phyloP scores from a whole-genome alignment of 202 grass and related monocot genomes.

The Alloteropsis angusta region DNA sequence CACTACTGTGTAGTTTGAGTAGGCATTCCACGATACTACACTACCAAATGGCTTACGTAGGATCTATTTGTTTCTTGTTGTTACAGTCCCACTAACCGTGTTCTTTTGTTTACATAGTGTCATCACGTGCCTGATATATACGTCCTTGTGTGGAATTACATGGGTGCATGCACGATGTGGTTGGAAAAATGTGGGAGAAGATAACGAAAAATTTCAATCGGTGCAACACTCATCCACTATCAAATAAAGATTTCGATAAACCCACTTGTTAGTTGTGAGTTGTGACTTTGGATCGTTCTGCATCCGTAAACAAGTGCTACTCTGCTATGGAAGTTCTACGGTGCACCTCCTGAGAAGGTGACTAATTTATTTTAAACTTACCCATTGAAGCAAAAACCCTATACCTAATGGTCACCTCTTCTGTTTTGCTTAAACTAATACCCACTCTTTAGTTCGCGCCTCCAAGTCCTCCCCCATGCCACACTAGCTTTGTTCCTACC shows the following conservation, averaged over 20 bases:
- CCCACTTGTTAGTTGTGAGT: constrained; percentile 29
- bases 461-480: background rate
- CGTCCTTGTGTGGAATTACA: constrained; percentile 1
- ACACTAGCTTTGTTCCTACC: background rate
- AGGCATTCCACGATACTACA: constrained; percentile 28
- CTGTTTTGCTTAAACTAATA: background rate
- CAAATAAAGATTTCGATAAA: background rate
- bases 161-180: background rate
- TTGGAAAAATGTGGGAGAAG: constrained; percentile 17
- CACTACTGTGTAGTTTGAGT: constrained; percentile 29
- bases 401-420: background rate
- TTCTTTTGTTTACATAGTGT: constrained; percentile 19
- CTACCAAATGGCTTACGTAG: background rate
- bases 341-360: constrained; percentile 8
- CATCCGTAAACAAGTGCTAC: background rate
- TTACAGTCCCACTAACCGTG: constrained; percentile 27
- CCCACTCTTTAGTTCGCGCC: background rate
- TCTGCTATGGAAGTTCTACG: background rate
- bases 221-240: constrained; percentile 13
- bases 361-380: background rate
- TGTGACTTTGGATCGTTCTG: background rate
- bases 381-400: background rate
- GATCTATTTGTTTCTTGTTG: background rate
- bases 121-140: constrained; percentile 19
- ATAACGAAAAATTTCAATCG: background rate